Evolutionary conservation across 2,329 filamentous ascomycete species (phyloP), one percentile per base, ranked within the genome.

Genomic region (Trichocomaceae sp.): DNA sequence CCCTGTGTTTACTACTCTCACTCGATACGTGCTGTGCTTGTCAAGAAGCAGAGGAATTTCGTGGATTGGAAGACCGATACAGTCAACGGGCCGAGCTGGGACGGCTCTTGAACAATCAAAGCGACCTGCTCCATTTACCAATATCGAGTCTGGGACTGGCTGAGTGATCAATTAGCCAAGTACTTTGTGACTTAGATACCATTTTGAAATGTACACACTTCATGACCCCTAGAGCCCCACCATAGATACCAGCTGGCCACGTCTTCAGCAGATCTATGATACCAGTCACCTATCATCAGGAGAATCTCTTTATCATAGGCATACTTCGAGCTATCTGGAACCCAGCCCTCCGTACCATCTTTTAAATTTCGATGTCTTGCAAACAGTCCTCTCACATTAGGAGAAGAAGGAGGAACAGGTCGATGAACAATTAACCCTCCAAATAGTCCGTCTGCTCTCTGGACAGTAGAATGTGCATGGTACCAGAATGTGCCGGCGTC

Each of bases 211-310:
- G 9, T 31, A 47, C 54, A n/a, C 22, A 74, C 72, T 63, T 75
- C 73, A 50, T 73, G 73, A 2, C 74, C 75, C 61, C 74, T 75
- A 9, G 71, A 73, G 3, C 66, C 71, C 17, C 71, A 63, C 33
- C 70, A 69, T 61, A 72, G 69, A 57, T 76, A 78, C 70, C 73
- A 76, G 5, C 63, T 66, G 7, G 77, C 62, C 33, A 77, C 70
- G 17, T 77, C 68, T 5, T 59, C 57, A 2, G 73, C 72, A 20
- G 67, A 61, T 13, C 68, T 65, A 61, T 78, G 76, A 60, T 78
- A 79, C 76, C 76, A 78, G 59, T 79, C 77, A 6, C 76, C 75
- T 37, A 78, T 64, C 13, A 79, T 62, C n/a, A 79, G 63, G 12
- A 79, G 58, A 9, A 74, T 48, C 44, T 79, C 77, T 39, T 72